Conservation (phyloP, 2,329 filamentous ascomycete species). For the Dactylonectria estremocensis region DNA sequence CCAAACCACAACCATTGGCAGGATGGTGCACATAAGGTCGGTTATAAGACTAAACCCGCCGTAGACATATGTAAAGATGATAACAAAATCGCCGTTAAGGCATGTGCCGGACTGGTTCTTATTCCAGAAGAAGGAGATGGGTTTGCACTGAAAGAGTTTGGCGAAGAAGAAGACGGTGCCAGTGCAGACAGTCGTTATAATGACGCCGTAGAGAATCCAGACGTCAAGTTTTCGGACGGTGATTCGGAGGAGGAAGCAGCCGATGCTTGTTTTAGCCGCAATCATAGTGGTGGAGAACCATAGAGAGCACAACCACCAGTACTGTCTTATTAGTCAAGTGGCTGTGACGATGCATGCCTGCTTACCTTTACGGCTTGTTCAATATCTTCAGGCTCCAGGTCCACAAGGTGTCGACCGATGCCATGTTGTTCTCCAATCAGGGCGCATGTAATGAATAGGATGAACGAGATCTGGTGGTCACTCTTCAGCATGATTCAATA, state of each 20-base stretch:
- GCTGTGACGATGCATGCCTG: too few species aligned
- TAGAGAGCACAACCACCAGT: constrained; percentile 57
- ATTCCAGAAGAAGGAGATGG: constrained; percentile 60
- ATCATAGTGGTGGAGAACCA: constrained; percentile 55
- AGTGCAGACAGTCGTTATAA: constrained; percentile 54
- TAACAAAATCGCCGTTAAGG: constrained; percentile 49
- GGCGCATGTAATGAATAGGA: constrained; percentile 52
- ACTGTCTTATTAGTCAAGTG: constrained; percentile 32
- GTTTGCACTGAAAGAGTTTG: constrained; percentile 58
- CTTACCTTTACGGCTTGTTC: constrained; percentile 54
- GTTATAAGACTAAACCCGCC: constrained; percentile 64
- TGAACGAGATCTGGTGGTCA: constrained; percentile 50
- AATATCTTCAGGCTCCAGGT: constrained; percentile 49
- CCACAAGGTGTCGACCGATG: constrained; percentile 56
- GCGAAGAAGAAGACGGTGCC: constrained; percentile 59
- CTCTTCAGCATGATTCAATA: neutral
- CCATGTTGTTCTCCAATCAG: constrained; percentile 56
- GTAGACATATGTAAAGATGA: constrained; percentile 61
- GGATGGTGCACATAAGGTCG: constrained; percentile 67
- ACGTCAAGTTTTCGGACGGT: constrained; percentile 52
- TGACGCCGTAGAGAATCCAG: constrained; percentile 54
- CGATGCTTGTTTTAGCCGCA: constrained; percentile 59
- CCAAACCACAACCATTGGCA: constrained; percentile 69
- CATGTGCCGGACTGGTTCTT: constrained; percentile 53
- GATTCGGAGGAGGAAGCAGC: constrained; percentile 58